These are phyloP conservation scores for Symbiodinium pilosum DNA, from an alignment of 73 alveolate species.

Conservation along the genomic window DNA sequence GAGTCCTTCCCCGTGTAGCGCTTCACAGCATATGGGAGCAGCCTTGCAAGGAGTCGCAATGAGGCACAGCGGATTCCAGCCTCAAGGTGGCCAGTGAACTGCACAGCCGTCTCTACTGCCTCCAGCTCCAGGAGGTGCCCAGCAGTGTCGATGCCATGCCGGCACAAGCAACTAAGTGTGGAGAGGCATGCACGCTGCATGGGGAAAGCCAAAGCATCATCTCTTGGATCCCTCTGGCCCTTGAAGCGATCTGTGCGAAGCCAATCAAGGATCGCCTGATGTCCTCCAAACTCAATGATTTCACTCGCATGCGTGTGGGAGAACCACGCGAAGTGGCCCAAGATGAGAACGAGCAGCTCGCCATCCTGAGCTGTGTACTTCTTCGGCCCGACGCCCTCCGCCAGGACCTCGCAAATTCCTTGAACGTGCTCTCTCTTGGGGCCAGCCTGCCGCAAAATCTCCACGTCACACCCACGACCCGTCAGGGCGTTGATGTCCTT, in stretches of 20 bases:
- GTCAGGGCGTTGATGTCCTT: slow-evolving; percentile 80
- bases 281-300: slow-evolving; percentile 61
- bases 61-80: slow-evolving; percentile 54
- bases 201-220: slow-evolving; percentile 74
- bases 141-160: slow-evolving; percentile 82
- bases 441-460: slow-evolving; percentile 47
- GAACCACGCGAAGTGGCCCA: slow-evolving; percentile 93
- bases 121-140: slow-evolving; percentile 51
- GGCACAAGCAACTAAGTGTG: slow-evolving; percentile 21
- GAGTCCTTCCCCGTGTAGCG: slow-evolving; percentile 6
- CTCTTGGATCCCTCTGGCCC: slow-evolving; percentile 66
- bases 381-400: slow-evolving; percentile 70
- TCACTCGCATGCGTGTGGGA: slow-evolving; percentile 75
- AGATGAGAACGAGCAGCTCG: slow-evolving; percentile 30
- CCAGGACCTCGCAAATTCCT: neutral
- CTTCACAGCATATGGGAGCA: slow-evolving; percentile 63
- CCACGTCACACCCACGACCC: slow-evolving; percentile 43
- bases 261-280: slow-evolving; percentile 47
- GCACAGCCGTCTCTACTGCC: slow-evolving; percentile 37
- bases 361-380: slow-evolving; percentile 83
- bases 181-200: slow-evolving; percentile 56
- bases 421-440: slow-evolving; percentile 66
- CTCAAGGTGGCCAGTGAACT: slow-evolving; percentile 42
- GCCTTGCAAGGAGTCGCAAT: slow-evolving; percentile 79
- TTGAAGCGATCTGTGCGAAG: slow-evolving; percentile 63